These are phyloP conservation scores for Aspergillus alliaceus DNA, from an alignment of 2,329 filamentous ascomycete genomes.

Conservation along the genomic window DNA sequence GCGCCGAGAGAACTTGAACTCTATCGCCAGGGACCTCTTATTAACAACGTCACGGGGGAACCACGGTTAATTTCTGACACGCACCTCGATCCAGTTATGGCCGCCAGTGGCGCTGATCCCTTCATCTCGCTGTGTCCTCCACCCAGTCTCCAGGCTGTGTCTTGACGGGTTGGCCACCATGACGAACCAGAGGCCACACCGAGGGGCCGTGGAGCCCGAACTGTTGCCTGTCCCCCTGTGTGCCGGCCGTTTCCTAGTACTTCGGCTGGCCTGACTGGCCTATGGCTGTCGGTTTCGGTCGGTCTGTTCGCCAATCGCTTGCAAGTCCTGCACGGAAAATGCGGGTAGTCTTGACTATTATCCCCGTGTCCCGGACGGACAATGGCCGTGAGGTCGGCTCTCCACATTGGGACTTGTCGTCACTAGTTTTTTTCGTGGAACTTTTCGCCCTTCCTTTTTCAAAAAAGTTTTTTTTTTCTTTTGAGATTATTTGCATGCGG, in stretches of 20 bases:
- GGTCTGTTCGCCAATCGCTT: slow-evolving; percentile 14
- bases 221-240: slow-evolving; percentile 5
- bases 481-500: not conserved
- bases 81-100: not conserved
- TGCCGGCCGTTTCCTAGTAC: slow-evolving; percentile 9
- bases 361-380: slow-evolving; percentile 1
- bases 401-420: slow-evolving; percentile 15
- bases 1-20: not conserved
- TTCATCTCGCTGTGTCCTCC: slow-evolving; percentile 4
- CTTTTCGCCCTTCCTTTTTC: not conserved
- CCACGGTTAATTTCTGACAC: slow-evolving; percentile 1
- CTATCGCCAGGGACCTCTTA: not conserved
- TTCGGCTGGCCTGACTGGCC: slow-evolving; percentile 10
- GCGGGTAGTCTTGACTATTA: not conserved
- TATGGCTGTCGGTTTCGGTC: slow-evolving; percentile 19
- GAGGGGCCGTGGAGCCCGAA: slow-evolving; percentile 16
- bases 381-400: slow-evolving; percentile 5
- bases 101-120: slow-evolving; percentile 10
- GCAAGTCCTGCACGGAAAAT: not conserved
- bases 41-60: not conserved
- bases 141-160: slow-evolving; percentile 2
- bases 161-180: slow-evolving; percentile 7
- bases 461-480: not conserved
- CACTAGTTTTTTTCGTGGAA: not conserved
- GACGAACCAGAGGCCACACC: slow-evolving; percentile 10